Conservation (phyloP, 2,329 filamentous ascomycete genomes). For the Tolypocladium paradoxum region DNA sequence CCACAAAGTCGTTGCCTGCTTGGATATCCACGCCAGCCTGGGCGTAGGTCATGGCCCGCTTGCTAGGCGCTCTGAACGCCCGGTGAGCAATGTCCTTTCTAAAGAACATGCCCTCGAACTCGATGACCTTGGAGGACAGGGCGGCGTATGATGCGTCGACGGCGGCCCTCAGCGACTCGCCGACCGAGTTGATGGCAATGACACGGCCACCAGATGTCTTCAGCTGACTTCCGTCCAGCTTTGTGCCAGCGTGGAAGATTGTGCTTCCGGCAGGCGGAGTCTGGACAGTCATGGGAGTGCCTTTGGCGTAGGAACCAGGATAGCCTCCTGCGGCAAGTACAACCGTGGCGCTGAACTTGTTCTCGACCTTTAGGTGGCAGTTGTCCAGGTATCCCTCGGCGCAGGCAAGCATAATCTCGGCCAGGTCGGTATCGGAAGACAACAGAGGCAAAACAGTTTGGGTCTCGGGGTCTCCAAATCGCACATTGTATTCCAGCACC, state of each 20-base stretch:
- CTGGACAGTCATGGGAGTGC: conserved; percentile 46
- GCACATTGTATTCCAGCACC: conserved; percentile 85
- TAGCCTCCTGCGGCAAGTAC: conserved; percentile 92
- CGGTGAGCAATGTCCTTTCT: conserved; percentile 86
- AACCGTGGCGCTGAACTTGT: conserved; percentile 74
- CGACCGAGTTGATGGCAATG: conserved; percentile 78
- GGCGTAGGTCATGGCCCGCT: conserved; percentile 71
- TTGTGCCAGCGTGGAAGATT: conserved; percentile 91
- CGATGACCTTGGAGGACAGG: conserved; percentile 54
- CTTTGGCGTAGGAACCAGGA: conserved; percentile 76
- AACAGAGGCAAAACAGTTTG: conserved; percentile 77
- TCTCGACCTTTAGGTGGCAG: conserved; percentile 55
- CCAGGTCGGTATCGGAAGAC: conserved; percentile 68
- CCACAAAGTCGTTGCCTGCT: conserved; percentile 83
- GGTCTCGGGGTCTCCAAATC: conserved; percentile 86
- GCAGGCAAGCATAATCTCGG: conserved; percentile 80
- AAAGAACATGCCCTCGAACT: conserved; percentile 84
- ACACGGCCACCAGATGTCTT: conserved; percentile 80
- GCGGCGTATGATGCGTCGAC: conserved; percentile 82
- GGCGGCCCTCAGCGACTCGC: conserved; percentile 63
- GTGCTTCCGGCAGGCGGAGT: conserved; percentile 37
- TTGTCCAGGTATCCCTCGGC: conserved; percentile 62
- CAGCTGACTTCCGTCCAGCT: conserved; percentile 49
- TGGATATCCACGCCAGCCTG: conserved; percentile 90
- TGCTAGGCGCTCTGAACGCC: conserved; percentile 41